phyloP scores from a whole-genome alignment of 2,329 filamentous ascomycete genomes.

The Colletotrichum sp. region DNA sequence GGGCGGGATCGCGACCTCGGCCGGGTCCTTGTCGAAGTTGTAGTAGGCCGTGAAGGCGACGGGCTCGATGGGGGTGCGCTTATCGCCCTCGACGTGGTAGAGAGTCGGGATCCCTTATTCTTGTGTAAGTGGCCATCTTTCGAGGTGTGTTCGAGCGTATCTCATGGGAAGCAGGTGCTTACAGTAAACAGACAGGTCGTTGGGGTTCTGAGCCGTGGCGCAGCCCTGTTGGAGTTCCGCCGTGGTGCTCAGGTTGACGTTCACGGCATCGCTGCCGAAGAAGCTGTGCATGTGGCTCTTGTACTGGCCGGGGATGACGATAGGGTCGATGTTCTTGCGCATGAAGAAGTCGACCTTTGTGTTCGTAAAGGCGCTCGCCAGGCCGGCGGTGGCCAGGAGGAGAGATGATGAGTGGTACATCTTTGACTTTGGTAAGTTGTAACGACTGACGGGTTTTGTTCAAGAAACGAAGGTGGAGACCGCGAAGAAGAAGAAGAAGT shows the following conservation, averaged over 20 bases:
- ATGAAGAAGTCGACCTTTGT: slow-evolving; percentile 28
- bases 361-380: slow-evolving; percentile 26
- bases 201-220: slow-evolving; percentile 45
- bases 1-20: slow-evolving; percentile 48
- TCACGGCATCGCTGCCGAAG: slow-evolving; percentile 36
- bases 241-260: slow-evolving; percentile 29
- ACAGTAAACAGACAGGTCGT: slow-evolving; percentile 48
- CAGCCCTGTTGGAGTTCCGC: slow-evolving; percentile 40
- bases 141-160: neutral
- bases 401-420: neutral
- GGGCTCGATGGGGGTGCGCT: slow-evolving; percentile 39
- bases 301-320: slow-evolving; percentile 33
- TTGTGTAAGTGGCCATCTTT: slow-evolving; percentile 8
- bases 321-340: slow-evolving; percentile 36
- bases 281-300: slow-evolving; percentile 37
- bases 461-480: neutral
- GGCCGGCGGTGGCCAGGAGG: neutral
- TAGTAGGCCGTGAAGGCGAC: slow-evolving; percentile 51
- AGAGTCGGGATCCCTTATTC: slow-evolving; percentile 41
- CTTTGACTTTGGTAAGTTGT: neutral
- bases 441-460: neutral
- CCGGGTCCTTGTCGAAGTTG: slow-evolving; percentile 37
- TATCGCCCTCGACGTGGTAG: slow-evolving; percentile 40
- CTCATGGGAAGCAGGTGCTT: neutral
- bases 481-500: neutral